Base-by-base conservation (phyloP, 169 alveolate species). In the Plasmodium vinckei region DNA sequence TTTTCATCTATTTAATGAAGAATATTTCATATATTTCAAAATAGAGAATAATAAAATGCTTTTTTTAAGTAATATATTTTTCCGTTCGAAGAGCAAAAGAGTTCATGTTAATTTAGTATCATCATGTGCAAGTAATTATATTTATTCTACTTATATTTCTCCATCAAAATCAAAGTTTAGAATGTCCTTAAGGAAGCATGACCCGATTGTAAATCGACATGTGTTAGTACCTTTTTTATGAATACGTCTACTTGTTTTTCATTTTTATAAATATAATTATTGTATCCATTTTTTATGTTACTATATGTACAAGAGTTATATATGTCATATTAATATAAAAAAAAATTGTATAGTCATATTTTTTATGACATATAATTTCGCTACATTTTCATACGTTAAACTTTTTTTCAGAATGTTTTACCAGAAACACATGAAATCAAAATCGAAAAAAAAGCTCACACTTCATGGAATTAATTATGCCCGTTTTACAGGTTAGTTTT, bases 121-220 rank as follows among this genome's bases (percentile, higher is more conserved):
- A 68, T 94, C 96, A 49, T 95, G 94, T 54, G 92, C 93, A 68
- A 93, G 96, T 23, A 95, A 95, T 67, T 95, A 92, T 75, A 84
- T 87, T 39, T 95, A 95, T 64, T 46, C 94, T 70, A 95, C 97
- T 1, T 92, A 82, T 51, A 93, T 94, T 27, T 95, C 97, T 1
- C 97, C 97, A 1, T 84, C 46, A 47, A 95, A 95, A 68, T 56
- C 95, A 47, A 93, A 92, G 75, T 89, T 89, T 46, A 88, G 97
- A 56, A 75, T 95, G 72, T 96, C 96, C 13, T 89, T 95, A 33
- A 87, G 97, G 59, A 95, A 95, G 63, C 92, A 94, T 69, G 97
- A 95, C 82, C 97, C 97, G 13, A 89, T 94, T 17, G 96, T 93
- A 59, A 93, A 94, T 60, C 92, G 88, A 21, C 97, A 95, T 60